Base-by-base conservation (phyloP, 192 early-diverging fungal species). In the Backusella circina region DNA sequence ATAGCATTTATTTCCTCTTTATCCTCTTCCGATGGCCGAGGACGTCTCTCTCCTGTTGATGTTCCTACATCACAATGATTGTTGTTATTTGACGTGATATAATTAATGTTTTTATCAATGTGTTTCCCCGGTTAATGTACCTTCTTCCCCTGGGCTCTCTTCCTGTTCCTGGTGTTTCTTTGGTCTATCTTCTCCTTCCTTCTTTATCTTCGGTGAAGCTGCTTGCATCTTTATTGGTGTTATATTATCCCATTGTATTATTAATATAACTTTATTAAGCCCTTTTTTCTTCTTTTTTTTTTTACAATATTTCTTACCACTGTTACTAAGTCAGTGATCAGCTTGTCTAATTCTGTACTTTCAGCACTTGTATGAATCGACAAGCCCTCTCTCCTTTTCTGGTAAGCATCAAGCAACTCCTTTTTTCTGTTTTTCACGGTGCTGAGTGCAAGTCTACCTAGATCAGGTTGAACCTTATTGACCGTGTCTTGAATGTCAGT, bases 381-480 rank as follows among this genome's bases (percentile, higher is more conserved):
- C 54, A 61, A 61, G 54, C 54, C 54, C 3, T 61, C 54, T 8
- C 10, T 26, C 7, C 54, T 61, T 61, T 61, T 61, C 21, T 61
- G 54, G 54, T 61, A 26, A 28, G 23, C 54, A 61, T 61, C 54
- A 28, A 61, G 54, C 10, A 61, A 28, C 12, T 61, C 54, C 23
- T 61, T 61, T 28, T 61, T 61, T 61, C 54, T 61, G 54, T 61
- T 61, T 61, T 61, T 61, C 54, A 61, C 54, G 54, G 54, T 61
- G 54, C 54, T 61, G 12, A 61, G 23, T 28, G 54, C 54, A 61
- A 61, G 54, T 26, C 3, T 61, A 12, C 54, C 54, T 4, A 61
- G 23, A 61, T 61, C 54, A 8, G 54, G 54, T 3, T 61, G 54
- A 12, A 61, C 54, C 54, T 61, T 61, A 3, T 61, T 61, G 26